Evolutionary conservation across 2,329 filamentous ascomycete genomes (phyloP).

Genomic region (Epichloe festucae): DNA sequence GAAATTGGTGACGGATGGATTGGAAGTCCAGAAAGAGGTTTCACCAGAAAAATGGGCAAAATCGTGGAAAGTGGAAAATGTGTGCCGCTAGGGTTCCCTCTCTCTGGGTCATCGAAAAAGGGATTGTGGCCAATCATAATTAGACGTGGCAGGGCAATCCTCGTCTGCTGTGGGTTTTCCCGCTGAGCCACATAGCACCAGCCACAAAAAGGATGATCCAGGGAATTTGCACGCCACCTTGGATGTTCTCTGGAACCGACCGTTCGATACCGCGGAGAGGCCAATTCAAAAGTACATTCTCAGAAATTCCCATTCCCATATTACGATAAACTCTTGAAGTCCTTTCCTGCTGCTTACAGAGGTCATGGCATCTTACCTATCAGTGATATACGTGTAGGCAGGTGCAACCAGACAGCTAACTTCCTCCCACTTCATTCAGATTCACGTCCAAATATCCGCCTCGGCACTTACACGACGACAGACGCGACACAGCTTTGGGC

Average conservation of each 20-base stretch:
- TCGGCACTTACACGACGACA: background rate
- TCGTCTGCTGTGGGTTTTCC: too few species aligned
- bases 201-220: background rate
- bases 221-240: background rate
- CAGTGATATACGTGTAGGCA: too few species aligned
- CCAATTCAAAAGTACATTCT: too few species aligned
- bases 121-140: slow-evolving; percentile 20
- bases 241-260: too few species aligned
- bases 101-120: slow-evolving; percentile 4
- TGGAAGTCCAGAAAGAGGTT: slow-evolving; percentile 3
- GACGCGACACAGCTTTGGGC: background rate
- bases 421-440: too few species aligned
- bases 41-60: slow-evolving; percentile 23
- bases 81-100: slow-evolving; percentile 29
- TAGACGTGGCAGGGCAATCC: background rate
- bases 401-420: too few species aligned
- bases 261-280: too few species aligned
- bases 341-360: background rate
- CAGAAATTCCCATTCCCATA: too few species aligned
- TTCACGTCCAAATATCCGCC: too few species aligned
- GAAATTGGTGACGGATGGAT: slow-evolving; percentile 22
- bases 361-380: too few species aligned
- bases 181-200: background rate
- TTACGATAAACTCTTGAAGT: too few species aligned
- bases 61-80: slow-evolving; percentile 29